phyloP scores from a whole-genome alignment of 2,329 filamentous ascomycete genomes.

The Alternaria triticina region DNA sequence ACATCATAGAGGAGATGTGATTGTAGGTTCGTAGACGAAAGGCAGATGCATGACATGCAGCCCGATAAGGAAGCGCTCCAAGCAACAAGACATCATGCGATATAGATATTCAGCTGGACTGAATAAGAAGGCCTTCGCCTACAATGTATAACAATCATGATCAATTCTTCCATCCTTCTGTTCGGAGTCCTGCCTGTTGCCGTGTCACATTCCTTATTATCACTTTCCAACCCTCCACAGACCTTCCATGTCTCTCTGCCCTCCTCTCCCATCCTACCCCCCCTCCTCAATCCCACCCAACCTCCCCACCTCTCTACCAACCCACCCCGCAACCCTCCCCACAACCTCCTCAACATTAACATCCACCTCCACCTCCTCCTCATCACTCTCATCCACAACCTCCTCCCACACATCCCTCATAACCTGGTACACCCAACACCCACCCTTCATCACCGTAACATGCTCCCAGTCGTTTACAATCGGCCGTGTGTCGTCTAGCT shows the following conservation, averaged over 20 bases:
- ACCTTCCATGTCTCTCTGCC: too few species aligned
- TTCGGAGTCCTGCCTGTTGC: background rate
- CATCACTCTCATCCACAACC: background rate
- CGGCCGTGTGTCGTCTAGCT: slow-evolving; percentile 5
- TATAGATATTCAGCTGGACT: background rate
- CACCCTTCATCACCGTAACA: slow-evolving; percentile 5
- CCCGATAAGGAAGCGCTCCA: background rate
- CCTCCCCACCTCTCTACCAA: slow-evolving; percentile 2
- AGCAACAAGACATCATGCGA: background rate
- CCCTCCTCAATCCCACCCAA: background rate
- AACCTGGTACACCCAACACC: slow-evolving; percentile 3
- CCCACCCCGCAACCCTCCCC: background rate
- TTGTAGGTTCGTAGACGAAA: background rate
- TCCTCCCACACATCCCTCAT: slow-evolving; percentile 3
- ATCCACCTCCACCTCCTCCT: background rate
- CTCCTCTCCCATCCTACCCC: background rate
- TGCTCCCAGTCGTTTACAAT: slow-evolving; percentile 6
- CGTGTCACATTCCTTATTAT: background rate
- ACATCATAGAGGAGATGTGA: background rate
- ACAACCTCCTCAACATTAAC: background rate
- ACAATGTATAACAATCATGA: background rate
- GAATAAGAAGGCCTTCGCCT: background rate
- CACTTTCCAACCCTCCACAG: too few species aligned
- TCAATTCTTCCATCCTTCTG: background rate
- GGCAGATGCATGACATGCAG: background rate